phyloP scores from a whole-genome alignment of 169 alveolate genomes.

The Cryptosporidium sp. region DNA sequence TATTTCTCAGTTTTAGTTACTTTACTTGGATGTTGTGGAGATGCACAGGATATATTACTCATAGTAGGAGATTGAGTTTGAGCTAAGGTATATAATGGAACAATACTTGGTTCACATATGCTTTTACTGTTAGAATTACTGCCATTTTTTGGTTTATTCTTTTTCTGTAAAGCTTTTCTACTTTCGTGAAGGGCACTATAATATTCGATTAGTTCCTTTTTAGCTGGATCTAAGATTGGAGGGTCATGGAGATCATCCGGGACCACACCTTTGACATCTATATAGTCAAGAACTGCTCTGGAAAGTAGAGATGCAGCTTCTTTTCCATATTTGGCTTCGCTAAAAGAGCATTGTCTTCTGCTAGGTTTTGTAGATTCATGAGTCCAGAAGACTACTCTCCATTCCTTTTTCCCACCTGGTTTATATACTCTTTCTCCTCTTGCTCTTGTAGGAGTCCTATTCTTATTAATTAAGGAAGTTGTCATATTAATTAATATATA shows the following conservation, averaged over 20 bases:
- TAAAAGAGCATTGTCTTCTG: conserved; percentile 75
- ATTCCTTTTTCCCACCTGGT: conserved; percentile 72
- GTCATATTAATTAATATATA: not conserved
- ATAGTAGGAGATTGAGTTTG: conserved; percentile 26
- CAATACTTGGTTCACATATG: conserved; percentile 37
- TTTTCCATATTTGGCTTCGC: conserved; percentile 72
- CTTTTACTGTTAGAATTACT: not conserved
- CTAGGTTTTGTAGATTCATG: conserved; percentile 71
- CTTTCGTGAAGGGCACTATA: conserved; percentile 70
- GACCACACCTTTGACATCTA: conserved; percentile 66
- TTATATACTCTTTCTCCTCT: conserved; percentile 72
- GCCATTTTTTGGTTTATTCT: conserved; percentile 15
- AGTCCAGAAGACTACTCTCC: conserved; percentile 75
- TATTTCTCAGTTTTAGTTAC: not conserved
- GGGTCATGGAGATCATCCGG: conserved; percentile 76
- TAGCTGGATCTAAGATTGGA: conserved; percentile 69
- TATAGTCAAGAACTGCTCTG: conserved; percentile 68
- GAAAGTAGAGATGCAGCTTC: conserved; percentile 72
- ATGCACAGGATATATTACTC: not conserved
- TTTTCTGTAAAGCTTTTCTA: conserved; percentile 58
- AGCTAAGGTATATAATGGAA: conserved; percentile 58
- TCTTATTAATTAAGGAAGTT: conserved; percentile 22
- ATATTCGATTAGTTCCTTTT: conserved; percentile 61
- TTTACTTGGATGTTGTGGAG: not conserved
- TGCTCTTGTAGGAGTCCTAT: conserved; percentile 65